These are phyloP conservation scores for Gryganskiella cystojenkinii DNA, from an alignment of 192 early-diverging fungal genomes.

Conservation along the genomic window DNA sequence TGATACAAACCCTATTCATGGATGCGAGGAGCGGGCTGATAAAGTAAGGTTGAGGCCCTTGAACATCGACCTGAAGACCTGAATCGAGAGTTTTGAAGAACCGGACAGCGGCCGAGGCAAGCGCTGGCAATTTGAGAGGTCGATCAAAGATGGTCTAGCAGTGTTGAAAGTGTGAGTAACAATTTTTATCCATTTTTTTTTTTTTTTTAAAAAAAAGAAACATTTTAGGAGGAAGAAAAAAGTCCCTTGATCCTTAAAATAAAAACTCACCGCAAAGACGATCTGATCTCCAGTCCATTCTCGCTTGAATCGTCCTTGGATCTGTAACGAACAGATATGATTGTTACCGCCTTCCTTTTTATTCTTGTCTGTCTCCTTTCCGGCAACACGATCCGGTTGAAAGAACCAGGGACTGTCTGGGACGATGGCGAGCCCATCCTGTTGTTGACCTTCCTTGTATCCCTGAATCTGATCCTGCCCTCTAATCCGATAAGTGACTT, in stretches of 20 bases:
- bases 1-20: slow-evolving; percentile 28
- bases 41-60: slow-evolving; percentile 12
- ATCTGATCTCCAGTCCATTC: slow-evolving; percentile 38
- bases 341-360: not conserved
- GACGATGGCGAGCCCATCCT: slow-evolving; percentile 17
- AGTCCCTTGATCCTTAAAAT: not conserved
- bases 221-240: too few relatives aligned
- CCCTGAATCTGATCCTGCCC: slow-evolving; percentile 21
- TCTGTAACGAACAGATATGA: slow-evolving; percentile 14
- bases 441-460: slow-evolving; percentile 23
- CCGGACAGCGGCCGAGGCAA: slow-evolving; percentile 16
- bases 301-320: slow-evolving; percentile 35
- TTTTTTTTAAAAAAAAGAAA: not conserved
- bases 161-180: too few relatives aligned
- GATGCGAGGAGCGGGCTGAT: slow-evolving; percentile 12
- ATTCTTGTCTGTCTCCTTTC: too few relatives aligned
- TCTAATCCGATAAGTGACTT: slow-evolving; percentile 18
- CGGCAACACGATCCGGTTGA: slow-evolving; percentile 2
- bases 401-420: slow-evolving; percentile 35
- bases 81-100: slow-evolving; percentile 30
- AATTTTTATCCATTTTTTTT: too few relatives aligned
- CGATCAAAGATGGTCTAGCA: slow-evolving; percentile 24
- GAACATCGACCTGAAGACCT: slow-evolving; percentile 20
- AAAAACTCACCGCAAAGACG: slow-evolving; percentile 19
- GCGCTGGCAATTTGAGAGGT: slow-evolving; percentile 15